These are phyloP conservation scores for Linanthus parryae DNA, from an alignment of 148 eudicot species.

Conservation along the genomic window DNA sequence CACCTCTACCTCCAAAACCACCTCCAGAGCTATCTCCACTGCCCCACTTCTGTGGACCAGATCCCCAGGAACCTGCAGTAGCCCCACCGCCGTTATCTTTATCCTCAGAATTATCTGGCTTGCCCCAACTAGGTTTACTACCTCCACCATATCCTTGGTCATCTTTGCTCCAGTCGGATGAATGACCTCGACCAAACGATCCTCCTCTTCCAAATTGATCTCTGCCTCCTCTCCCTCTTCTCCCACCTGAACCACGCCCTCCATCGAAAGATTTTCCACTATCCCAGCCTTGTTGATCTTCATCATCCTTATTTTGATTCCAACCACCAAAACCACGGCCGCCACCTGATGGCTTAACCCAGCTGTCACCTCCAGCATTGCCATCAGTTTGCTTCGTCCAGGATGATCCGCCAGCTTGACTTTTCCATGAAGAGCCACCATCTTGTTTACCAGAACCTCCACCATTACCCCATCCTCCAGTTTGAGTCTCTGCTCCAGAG, in stretches of 20 bases:
- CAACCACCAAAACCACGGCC: conserved; percentile 6
- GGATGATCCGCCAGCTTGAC: conserved; percentile 3
- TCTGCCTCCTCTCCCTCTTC: conserved; percentile 33
- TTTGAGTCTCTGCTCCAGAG: conserved; percentile 9
- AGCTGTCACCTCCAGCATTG: conserved; percentile 11
- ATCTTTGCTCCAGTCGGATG: conserved; percentile 21
- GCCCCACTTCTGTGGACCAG: too few species aligned
- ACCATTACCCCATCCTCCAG: conserved; percentile 17
- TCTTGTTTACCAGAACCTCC: conserved; percentile 13
- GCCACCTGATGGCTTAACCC: conserved; percentile 18
- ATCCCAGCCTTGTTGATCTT: conserved; percentile 10
- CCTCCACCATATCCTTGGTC: conserved; percentile 11
- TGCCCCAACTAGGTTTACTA: too few species aligned
- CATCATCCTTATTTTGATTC: neutral
- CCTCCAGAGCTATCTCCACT: too few species aligned
- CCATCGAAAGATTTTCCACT: conserved; percentile 14
- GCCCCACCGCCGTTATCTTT: conserved; percentile 11
- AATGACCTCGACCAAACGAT: conserved; percentile 25
- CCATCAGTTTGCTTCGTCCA: conserved; percentile 11
- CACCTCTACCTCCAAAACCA: too few species aligned
- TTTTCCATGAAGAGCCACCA: neutral
- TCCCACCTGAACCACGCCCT: conserved; percentile 34
- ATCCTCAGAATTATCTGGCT: too few species aligned
- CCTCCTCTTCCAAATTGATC: conserved; percentile 30
- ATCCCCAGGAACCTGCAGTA: too few species aligned